Conservation (phyloP, 768 basidiomycete genomes). For the Strobilomyces confusus region DNA sequence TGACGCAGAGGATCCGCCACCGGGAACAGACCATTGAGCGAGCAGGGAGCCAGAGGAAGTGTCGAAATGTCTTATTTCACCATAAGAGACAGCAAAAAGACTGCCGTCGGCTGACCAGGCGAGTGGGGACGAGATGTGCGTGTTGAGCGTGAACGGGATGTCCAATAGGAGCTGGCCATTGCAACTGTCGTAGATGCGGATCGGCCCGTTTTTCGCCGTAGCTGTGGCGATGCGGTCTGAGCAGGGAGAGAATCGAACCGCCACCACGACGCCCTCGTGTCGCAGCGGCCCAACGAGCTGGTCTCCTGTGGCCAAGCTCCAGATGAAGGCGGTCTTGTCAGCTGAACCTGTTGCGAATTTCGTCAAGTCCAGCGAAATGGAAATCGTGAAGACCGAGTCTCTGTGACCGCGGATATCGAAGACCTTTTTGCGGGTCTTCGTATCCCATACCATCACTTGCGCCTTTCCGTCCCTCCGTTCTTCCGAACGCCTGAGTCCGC, state of each 20-base stretch:
- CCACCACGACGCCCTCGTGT: background rate
- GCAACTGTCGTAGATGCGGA: background rate
- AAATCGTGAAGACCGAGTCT: background rate
- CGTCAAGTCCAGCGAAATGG: background rate
- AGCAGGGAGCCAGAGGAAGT: background rate
- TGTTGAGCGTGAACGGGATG: background rate
- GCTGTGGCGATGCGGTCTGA: background rate
- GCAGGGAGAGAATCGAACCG: background rate
- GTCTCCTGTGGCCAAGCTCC: background rate
- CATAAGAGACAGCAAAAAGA: background rate
- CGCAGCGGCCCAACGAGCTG: background rate
- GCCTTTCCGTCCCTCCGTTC: background rate
- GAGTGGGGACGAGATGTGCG: background rate
- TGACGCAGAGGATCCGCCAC: background rate
- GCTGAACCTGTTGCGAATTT: background rate
- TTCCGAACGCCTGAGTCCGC: background rate
- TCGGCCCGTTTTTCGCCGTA: background rate
- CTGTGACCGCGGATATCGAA: background rate
- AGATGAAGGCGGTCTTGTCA: background rate
- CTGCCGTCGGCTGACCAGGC: background rate
- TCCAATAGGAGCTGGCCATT: background rate
- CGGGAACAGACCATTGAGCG: background rate
- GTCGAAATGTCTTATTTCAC: background rate
- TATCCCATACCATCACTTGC: background rate
- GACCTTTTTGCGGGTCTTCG: background rate